These are phyloP conservation scores for Mycocentrospora acerina DNA, from an alignment of 2,329 filamentous ascomycete species.

Conservation along the genomic window DNA sequence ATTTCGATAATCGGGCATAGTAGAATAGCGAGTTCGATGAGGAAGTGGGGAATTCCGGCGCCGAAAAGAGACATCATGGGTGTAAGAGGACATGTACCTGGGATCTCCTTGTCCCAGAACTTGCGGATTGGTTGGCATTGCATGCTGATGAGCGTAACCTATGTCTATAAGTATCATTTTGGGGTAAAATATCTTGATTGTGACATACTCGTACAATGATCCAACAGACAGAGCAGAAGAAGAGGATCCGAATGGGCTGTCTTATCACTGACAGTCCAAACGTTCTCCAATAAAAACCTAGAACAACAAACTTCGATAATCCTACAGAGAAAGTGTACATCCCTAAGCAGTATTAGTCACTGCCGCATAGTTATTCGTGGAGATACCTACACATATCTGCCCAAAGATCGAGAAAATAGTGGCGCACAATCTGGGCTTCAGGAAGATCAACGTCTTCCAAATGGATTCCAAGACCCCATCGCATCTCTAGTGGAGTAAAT, in stretches of 20 bases:
- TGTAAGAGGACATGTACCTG: slow-evolving; percentile 17
- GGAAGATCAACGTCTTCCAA: slow-evolving; percentile 15
- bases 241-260: slow-evolving; percentile 20
- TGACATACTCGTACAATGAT: slow-evolving; percentile 17
- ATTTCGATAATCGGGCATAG: slow-evolving; percentile 23
- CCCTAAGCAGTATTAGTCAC: slow-evolving; percentile 2
- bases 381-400: slow-evolving; percentile 18
- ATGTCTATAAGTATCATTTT: slow-evolving; percentile 1
- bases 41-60: slow-evolving; percentile 20
- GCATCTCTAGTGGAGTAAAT: slow-evolving; percentile 19
- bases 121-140: slow-evolving; percentile 23
- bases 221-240: slow-evolving; percentile 13
- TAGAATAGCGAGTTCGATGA: slow-evolving; percentile 23
- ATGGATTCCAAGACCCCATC: slow-evolving; percentile 24
- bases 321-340: slow-evolving; percentile 26
- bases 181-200: neutral
- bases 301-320: slow-evolving; percentile 23
- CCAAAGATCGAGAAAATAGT: slow-evolving; percentile 24
- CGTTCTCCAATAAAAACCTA: slow-evolving; percentile 27
- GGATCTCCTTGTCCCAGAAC: slow-evolving; percentile 18
- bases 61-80: slow-evolving; percentile 21
- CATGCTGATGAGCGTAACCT: slow-evolving; percentile 17
- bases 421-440: slow-evolving; percentile 12
- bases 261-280: slow-evolving; percentile 20
- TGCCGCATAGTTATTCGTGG: neutral